Evolutionary conservation across 1,139 yeast species (phyloP), one percentile per base, ranked within the genome.

Genomic region (Sugiyamaella xylanicola): DNA sequence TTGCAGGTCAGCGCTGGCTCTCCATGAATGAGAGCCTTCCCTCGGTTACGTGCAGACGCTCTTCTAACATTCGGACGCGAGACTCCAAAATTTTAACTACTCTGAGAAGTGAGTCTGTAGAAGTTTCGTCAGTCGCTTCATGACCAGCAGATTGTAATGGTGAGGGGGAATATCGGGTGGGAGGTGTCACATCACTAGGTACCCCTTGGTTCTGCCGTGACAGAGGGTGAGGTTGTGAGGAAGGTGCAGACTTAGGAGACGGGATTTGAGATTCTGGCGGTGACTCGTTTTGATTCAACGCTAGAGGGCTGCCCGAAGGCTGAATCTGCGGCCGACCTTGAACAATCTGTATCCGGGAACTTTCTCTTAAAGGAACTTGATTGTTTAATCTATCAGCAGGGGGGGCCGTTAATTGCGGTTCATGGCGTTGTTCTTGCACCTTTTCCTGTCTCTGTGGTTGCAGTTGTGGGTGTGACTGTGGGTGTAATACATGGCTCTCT

Each of bases 31-130:
- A 63, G 9, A 68, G 58, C 19, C 72, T 60, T 37, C 63, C 63
- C 54, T 70, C 74, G 2, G 72, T 63, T 32, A 65, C 64, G 40
- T 66, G 62, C 25, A 70, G 58, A 25, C 73, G 63, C 35, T 66
- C 70, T 56, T 70, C 74, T 17, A 70, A 58, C 17, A 66, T 64
- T 25, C 67, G 58, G 13, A 70, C 61, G 3, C 72, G 62, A 20
- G 64, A 60, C 49, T 70, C 73, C 39, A 70, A 60, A 57, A 64
- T 59, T 36, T 63, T 61, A 16, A 67, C 65, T 29, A 59, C 29
- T 25, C 56, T 48, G 59, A 62, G 56, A 17, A 64, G 56, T 21
- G 62, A 42, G 4, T 21, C 46, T 2, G 52, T 13, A 4, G 45
- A 36, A 4, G 41, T 11, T 17, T 43, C 43, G 20, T 36, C 48